These are phyloP conservation scores for Colletotrichum lentis DNA, from an alignment of 2,329 filamentous ascomycete species.

Conservation along the genomic window DNA sequence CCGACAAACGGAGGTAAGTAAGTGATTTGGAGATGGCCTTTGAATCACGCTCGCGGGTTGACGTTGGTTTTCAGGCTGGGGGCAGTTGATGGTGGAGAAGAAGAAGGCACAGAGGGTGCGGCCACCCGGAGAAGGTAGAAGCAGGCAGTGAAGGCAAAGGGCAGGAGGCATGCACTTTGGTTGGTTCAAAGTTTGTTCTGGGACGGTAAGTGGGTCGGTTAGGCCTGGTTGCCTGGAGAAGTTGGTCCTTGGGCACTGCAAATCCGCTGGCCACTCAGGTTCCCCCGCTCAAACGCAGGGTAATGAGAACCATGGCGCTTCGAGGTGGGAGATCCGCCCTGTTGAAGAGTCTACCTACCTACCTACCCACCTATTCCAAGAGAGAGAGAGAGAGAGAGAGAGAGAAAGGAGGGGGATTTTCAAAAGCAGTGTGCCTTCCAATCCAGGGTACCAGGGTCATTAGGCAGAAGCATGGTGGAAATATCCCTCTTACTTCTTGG, in stretches of 20 bases:
- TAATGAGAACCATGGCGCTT: background rate
- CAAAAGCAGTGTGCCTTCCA: background rate
- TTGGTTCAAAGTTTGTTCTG: constrained; percentile 6
- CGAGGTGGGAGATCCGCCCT: background rate
- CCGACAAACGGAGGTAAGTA: background rate
- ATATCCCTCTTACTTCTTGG: no score
- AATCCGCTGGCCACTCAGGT: constrained; percentile 10
- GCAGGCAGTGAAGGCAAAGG: background rate
- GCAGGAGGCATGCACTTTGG: background rate
- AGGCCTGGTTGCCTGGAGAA: constrained; percentile 29
- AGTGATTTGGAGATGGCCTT: constrained; percentile 18
- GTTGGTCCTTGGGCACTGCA: background rate
- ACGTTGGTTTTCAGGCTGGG: constrained; percentile 21
- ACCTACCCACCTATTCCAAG: no score
- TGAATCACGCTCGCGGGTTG: constrained; percentile 17
- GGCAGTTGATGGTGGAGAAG: constrained; percentile 22
- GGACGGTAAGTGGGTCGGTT: background rate
- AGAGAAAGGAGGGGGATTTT: no score
- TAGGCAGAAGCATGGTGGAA: background rate
- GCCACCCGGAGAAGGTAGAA: constrained; percentile 19
- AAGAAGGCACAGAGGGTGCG: constrained; percentile 9
- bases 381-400: no score
- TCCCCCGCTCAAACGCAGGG: constrained; percentile 4
- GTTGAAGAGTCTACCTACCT: background rate
- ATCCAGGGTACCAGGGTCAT: background rate